Evolutionary conservation across 768 basidiomycete species (phyloP).

Genomic region (Hericium coralloides): DNA sequence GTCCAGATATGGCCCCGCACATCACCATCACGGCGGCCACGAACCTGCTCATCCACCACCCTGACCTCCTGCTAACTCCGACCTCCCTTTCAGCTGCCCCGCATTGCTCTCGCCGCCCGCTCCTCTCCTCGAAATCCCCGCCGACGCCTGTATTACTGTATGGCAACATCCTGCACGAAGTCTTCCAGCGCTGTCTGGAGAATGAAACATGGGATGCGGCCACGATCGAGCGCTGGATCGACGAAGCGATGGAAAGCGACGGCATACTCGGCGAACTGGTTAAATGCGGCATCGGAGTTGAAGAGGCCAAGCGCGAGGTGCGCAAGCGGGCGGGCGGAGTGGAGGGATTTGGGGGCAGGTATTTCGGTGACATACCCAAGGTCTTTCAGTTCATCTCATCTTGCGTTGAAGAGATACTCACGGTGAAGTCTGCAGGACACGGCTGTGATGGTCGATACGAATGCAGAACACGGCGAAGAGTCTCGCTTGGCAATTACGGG

Average conservation of each 20-base stretch:
- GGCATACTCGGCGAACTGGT: constrained; percentile 52
- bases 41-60: constrained; percentile 80
- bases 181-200: constrained; percentile 73
- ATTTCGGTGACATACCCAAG: constrained; percentile 51
- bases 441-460: constrained; percentile 61
- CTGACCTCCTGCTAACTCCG: constrained; percentile 86
- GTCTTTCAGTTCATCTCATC: background rate
- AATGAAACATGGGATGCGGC: constrained; percentile 52
- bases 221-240: constrained; percentile 54
- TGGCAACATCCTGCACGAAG: constrained; percentile 90
- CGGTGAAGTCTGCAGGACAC: constrained; percentile 33
- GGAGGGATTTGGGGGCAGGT: constrained; percentile 52
- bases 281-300: constrained; percentile 45
- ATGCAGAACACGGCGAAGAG: constrained; percentile 37
- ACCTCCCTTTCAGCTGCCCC: constrained; percentile 80
- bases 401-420: background rate
- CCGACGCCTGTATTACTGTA: constrained; percentile 72
- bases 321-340: constrained; percentile 56
- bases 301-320: constrained; percentile 60
- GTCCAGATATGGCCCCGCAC: constrained; percentile 13
- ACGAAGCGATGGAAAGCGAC: constrained; percentile 36
- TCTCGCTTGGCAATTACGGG: constrained; percentile 64
- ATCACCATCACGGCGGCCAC: constrained; percentile 54
- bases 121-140: constrained; percentile 59
- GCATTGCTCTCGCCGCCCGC: constrained; percentile 77